phyloP scores from a whole-genome alignment of 805 yeast genomes.

The Saccharomyces cerevisiae region DNA sequence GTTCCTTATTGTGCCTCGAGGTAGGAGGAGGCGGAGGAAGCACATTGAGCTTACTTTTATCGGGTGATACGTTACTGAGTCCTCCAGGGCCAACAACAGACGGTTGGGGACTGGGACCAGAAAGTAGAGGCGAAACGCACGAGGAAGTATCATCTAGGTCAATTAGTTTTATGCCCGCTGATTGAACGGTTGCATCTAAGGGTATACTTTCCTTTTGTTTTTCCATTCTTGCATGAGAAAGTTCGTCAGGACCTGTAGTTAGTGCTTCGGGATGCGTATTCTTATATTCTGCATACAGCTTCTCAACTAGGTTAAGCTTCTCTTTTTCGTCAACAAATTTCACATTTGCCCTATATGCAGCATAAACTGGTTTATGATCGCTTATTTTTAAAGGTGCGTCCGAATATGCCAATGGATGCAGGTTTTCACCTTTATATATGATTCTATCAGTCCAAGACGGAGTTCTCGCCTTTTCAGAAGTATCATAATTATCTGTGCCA shows the following conservation, averaged over 20 bases:
- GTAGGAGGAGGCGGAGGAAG: conserved; percentile 19
- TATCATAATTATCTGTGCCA: conserved; percentile 71
- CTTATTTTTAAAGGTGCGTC: conserved; percentile 59
- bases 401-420: conserved; percentile 60
- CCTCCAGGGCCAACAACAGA: not conserved
- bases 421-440: conserved; percentile 48
- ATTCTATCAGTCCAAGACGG: conserved; percentile 97
- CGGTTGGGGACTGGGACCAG: not conserved
- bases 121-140: not conserved
- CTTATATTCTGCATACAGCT: conserved; percentile 52
- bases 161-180: not conserved
- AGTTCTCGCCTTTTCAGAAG: conserved; percentile 83
- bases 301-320: conserved; percentile 46
- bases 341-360: conserved; percentile 62
- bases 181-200: not conserved
- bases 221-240: not conserved
- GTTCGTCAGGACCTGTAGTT: not conserved
- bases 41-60: conserved; percentile 6
- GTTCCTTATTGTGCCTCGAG: conserved; percentile 14
- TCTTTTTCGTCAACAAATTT: conserved; percentile 57
- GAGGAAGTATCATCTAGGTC: not conserved
- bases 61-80: not conserved
- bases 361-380: conserved; percentile 91
- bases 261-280: conserved; percentile 22
- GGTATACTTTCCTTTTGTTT: not conserved